These are phyloP conservation scores for Diaporthe destruens DNA, from an alignment of 2,329 filamentous ascomycete species.

Conservation along the genomic window DNA sequence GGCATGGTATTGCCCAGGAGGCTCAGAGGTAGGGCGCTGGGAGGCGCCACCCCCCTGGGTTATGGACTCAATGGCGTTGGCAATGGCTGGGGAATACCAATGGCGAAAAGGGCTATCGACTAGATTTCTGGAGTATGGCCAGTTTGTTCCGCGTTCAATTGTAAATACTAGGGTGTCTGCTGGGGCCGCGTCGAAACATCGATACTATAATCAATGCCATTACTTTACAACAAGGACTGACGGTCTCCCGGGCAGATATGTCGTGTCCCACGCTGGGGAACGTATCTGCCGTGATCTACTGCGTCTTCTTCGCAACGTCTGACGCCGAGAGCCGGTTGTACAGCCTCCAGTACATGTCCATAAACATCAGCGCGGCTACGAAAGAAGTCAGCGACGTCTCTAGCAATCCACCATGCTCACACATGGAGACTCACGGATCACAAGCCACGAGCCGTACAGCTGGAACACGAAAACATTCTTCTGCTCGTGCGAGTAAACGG, in stretches of 20 bases:
- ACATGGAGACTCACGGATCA: constrained; percentile 62
- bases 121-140: constrained; percentile 45
- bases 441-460: constrained; percentile 64
- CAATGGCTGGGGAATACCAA: constrained; percentile 67
- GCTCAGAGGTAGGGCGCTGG: constrained; percentile 63
- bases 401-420: not conserved
- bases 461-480: constrained; percentile 62
- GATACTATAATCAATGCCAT: constrained; percentile 6
- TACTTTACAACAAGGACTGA: not conserved
- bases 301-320: constrained; percentile 56
- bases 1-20: constrained; percentile 69
- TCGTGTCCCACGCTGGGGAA: not conserved
- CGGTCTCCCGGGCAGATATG: not conserved
- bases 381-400: not conserved
- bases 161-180: constrained; percentile 36
- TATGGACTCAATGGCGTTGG: constrained; percentile 66
- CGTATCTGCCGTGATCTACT: constrained; percentile 46
- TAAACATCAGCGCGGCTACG: constrained; percentile 63
- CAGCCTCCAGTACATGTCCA: constrained; percentile 68
- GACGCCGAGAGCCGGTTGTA: constrained; percentile 55
- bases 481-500: constrained; percentile 57
- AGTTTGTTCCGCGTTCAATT: constrained; percentile 28
- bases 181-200: constrained; percentile 23
- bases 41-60: constrained; percentile 69
- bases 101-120: constrained; percentile 63